Evolutionary conservation across 148 eudicot genomes (phyloP).

Genomic region (Camellia japonica): DNA sequence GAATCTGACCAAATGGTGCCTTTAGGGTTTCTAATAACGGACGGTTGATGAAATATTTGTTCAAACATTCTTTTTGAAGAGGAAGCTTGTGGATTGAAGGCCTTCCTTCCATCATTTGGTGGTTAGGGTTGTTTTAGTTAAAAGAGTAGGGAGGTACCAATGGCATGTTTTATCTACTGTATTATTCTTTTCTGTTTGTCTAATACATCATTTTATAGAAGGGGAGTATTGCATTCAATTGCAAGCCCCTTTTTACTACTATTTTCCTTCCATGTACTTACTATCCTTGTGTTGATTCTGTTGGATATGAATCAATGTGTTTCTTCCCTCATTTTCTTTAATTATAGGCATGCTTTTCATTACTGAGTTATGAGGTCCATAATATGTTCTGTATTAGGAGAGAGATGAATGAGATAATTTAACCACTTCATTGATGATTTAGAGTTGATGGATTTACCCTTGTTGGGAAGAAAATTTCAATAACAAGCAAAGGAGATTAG

Average conservation of each 20-base stretch:
- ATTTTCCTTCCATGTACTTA: neutral
- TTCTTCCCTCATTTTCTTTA: no score
- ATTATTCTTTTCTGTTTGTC: neutral
- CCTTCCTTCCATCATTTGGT: neutral
- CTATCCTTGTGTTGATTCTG: neutral
- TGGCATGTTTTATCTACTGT: constrained; percentile 7
- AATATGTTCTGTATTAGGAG: no score
- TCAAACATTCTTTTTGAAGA: constrained; percentile 2
- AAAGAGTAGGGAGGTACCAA: neutral
- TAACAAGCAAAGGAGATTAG: no score
- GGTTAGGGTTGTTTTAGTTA: neutral
- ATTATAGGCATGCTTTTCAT: no score
- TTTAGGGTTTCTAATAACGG: neutral
- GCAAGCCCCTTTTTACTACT: no score
- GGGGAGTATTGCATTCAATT: neutral
- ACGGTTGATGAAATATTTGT: neutral
- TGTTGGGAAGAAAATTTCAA: no score
- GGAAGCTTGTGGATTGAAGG: constrained; percentile 11
- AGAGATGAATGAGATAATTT: no score
- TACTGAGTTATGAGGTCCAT: no score
- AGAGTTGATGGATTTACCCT: no score
- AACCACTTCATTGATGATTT: no score
- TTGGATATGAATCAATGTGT: no score
- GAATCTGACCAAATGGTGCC: neutral
- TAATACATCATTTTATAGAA: neutral